phyloP scores from a whole-genome alignment of 2,329 filamentous ascomycete genomes.

The Apiospora malaysiana region DNA sequence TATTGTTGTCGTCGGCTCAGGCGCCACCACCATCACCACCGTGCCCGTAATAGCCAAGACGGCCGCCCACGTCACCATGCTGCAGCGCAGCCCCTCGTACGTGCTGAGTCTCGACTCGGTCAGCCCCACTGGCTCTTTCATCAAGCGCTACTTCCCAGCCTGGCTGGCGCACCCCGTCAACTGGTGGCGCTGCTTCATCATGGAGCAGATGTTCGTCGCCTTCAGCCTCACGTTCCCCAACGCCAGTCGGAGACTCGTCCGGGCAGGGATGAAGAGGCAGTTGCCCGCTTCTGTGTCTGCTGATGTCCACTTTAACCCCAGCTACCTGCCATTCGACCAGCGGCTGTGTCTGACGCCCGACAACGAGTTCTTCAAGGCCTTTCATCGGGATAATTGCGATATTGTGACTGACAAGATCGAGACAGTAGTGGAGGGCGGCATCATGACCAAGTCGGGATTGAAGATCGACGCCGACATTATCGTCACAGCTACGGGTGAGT shows the following conservation, averaged over 20 bases:
- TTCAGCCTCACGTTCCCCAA: constrained; percentile 53
- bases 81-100: constrained; percentile 80
- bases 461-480: constrained; percentile 64
- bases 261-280: constrained; percentile 43
- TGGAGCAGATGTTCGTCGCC: constrained; percentile 43
- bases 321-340: constrained; percentile 70
- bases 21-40: constrained; percentile 80
- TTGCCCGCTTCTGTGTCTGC: constrained; percentile 54
- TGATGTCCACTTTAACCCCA: constrained; percentile 60
- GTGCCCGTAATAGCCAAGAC: constrained; percentile 71
- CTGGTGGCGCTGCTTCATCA: constrained; percentile 49
- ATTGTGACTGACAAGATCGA: constrained; percentile 55
- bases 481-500: constrained; percentile 68
- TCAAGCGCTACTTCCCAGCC: constrained; percentile 48
- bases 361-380: constrained; percentile 51
- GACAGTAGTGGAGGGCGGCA: constrained; percentile 47
- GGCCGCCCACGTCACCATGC: constrained; percentile 74
- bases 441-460: constrained; percentile 44
- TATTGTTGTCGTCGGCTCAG: constrained; percentile 75
- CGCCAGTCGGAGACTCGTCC: constrained; percentile 45
- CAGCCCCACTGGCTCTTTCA: constrained; percentile 40
- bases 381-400: constrained; percentile 46
- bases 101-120: constrained; percentile 65
- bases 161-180: constrained; percentile 51
- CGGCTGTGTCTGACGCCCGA: constrained; percentile 64